These are phyloP conservation scores for Ustilago xerochloae DNA, from an alignment of 1,284 basidiomycete genomes.

Conservation along the genomic window DNA sequence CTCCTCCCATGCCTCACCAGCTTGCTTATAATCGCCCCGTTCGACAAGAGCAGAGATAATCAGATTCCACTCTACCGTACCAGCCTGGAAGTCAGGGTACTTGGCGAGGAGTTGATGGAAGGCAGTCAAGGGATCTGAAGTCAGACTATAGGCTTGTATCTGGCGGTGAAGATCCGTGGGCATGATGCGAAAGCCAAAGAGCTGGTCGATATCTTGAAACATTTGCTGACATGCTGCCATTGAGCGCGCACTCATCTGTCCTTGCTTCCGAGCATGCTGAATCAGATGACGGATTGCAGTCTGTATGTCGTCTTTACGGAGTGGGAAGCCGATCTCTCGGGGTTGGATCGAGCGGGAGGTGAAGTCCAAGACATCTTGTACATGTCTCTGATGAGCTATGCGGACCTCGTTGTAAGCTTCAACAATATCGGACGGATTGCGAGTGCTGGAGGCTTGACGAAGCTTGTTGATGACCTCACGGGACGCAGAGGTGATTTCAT, in stretches of 20 bases:
- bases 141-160: slow-evolving; percentile 15
- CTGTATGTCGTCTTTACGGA: slow-evolving; percentile 38
- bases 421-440: slow-evolving; percentile 1
- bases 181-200: slow-evolving; percentile 27
- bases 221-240: slow-evolving; percentile 24
- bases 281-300: slow-evolving; percentile 22
- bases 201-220: slow-evolving; percentile 27
- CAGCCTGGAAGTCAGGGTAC: slow-evolving; percentile 36
- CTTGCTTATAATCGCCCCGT: slow-evolving; percentile 7
- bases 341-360: not conserved
- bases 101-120: slow-evolving; percentile 21
- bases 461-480: slow-evolving; percentile 10
- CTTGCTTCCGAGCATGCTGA: slow-evolving; percentile 7
- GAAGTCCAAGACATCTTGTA: not conserved
- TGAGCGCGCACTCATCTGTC: not conserved
- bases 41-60: slow-evolving; percentile 22
- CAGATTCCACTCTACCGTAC: slow-evolving; percentile 41
- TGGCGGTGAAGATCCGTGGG: slow-evolving; percentile 39
- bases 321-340: slow-evolving; percentile 17
- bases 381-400: slow-evolving; percentile 10
- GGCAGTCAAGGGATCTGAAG: slow-evolving; percentile 12
- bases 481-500: slow-evolving; percentile 21
- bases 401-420: slow-evolving; percentile 16
- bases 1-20: slow-evolving; percentile 19
- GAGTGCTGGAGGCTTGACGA: slow-evolving; percentile 14